Base-by-base conservation (phyloP, 306 rosid species). In the Trifolium dubium region DNA sequence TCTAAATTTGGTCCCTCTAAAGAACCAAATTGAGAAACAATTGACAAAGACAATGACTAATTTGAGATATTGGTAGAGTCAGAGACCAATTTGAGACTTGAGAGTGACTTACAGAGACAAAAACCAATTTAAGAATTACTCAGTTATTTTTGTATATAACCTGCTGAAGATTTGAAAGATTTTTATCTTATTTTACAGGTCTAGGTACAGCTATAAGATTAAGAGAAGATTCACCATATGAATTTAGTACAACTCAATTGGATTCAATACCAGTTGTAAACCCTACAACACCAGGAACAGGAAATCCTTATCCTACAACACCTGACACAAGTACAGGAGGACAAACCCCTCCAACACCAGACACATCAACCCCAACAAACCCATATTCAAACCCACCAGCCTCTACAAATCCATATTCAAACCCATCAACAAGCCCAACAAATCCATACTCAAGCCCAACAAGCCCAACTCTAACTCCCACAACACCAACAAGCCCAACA, bases 231-330 rank as follows among this genome's bases (percentile, higher is more conserved):
- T 77, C 97, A 66, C 73, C 88, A 76, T 83, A 83, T 31, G 77
- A 79, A 76, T 77, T 60, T 40, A 64, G 71, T 7, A 44, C 82
- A 10, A 50, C 83, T 17, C 83, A 87, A 77, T 61, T 77, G 58
- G 97, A 87, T 75, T 55, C 84, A 2, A 81, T 86, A 75, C 96
- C 98, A 29, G 43, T 80, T 4, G 82, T 95, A 13, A 95, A 92
- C 76, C 99, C 99, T 31, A 82, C 91, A 62, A 87, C 86, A 60
- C 92, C 96, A 41, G 86, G 90, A 70, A n/a, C 82, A 39, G 77
- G 63, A 32, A 84, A 72, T 82, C 85, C 96, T 23, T 77, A 75
- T 15, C 86, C 90, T 10, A 67, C 82, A 0, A 56, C 87, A 69
- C 87, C 92, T 11, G 40, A 19, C 62, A 63, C 76, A 68, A 73